Conservation (phyloP, 1,139 yeast species). For the Yamadazyma pseudoaaseri region DNA sequence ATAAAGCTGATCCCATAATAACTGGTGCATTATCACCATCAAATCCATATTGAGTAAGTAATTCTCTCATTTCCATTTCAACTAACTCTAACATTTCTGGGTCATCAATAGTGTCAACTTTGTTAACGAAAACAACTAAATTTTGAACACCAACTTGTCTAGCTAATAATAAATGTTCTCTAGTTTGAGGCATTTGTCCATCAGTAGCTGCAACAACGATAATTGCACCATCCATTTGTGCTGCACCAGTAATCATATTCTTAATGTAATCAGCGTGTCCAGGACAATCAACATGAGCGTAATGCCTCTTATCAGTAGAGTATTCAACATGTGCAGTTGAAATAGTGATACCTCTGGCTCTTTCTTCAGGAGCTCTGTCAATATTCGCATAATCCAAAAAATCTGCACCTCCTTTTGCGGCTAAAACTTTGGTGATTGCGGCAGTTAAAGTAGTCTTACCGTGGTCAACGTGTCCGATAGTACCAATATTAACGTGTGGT, state of each 20-base stretch:
- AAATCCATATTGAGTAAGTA: conserved; percentile 84
- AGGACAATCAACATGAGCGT: conserved; percentile 94
- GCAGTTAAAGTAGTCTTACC: conserved; percentile 98
- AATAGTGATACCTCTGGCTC: conserved; percentile 99
- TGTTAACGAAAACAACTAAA: conserved; percentile 96
- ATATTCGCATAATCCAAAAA: conserved; percentile 92
- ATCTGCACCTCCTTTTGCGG: conserved; percentile 86
- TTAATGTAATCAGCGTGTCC: conserved; percentile 99
- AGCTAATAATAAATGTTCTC: conserved; percentile 96
- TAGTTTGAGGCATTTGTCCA: conserved; percentile 99
- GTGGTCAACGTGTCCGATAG: conserved; percentile 93
- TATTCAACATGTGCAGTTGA: conserved; percentile 97
- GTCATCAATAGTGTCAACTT: conserved; percentile 96
- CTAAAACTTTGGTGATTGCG: conserved; percentile 93
- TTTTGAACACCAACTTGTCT: conserved; percentile 99
- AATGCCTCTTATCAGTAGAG: conserved; percentile 89
- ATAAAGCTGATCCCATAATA: conserved; percentile 97
- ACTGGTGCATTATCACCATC: conserved; percentile 99
- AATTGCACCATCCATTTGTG: conserved; percentile 99
- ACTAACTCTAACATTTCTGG: conserved; percentile 99
- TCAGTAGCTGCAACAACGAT: conserved; percentile 99
- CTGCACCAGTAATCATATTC: conserved; percentile 99
- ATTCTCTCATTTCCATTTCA: conserved; percentile 99
- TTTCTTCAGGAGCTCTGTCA: conserved; percentile 98
- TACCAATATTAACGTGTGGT: conserved; percentile 96